Conservation (phyloP, 441 rosid genomes). For the Euphorbia corollata region DNA sequence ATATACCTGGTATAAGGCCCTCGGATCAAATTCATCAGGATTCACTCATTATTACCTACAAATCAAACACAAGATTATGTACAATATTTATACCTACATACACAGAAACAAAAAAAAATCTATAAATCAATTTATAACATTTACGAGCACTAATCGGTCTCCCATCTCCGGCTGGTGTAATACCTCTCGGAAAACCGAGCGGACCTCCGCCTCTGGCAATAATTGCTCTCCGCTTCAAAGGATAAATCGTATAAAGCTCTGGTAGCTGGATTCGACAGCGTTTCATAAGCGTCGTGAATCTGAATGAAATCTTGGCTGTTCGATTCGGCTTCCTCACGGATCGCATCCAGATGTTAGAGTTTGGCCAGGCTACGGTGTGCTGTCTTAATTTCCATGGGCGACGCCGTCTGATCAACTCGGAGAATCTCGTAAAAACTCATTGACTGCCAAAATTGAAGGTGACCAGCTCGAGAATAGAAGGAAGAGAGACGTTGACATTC, state of each 20-base stretch:
- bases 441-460: background rate
- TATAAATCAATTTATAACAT: no score
- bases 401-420: slow-evolving; percentile 53
- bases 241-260: slow-evolving; percentile 70
- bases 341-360: slow-evolving; percentile 69
- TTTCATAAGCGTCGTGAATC: slow-evolving; percentile 71
- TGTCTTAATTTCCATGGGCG: slow-evolving; percentile 58
- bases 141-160: no score
- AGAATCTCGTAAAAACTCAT: slow-evolving; percentile 61
- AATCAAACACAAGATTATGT: no score
- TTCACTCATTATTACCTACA: no score
- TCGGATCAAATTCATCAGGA: no score
- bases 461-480: slow-evolving; percentile 12
- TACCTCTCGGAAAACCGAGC: no score
- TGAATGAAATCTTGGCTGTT: slow-evolving; percentile 62
- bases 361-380: slow-evolving; percentile 76
- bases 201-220: no score
- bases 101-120: no score
- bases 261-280: slow-evolving; percentile 69
- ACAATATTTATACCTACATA: no score
- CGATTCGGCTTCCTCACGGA: slow-evolving; percentile 21
- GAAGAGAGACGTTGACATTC: slow-evolving; percentile 8
- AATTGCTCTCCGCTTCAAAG: no score
- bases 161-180: no score
- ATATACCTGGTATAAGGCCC: no score